Evolutionary conservation across 2,329 filamentous ascomycete species (phyloP), one percentile per base, ranked within the genome.

Genomic region (Incumbomyces delicatus): DNA sequence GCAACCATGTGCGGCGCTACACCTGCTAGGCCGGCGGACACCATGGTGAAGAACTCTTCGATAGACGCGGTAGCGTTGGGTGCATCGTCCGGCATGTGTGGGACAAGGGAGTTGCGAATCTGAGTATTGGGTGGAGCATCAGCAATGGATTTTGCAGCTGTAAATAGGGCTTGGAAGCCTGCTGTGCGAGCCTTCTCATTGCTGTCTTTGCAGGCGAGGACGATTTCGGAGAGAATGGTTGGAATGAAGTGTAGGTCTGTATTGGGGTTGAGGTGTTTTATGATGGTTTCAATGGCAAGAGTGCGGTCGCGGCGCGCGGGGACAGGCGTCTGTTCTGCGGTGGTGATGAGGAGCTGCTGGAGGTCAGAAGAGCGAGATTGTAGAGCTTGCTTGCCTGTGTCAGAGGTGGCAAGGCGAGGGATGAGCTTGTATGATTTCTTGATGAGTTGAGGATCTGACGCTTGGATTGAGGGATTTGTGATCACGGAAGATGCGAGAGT

Each of bases 391-490:
- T 77, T 79, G 38, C 92, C 92, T 41, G 76, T 77, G 30, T 85
- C 78, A 1, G 89, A 94, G 53, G 86, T 83, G 1, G 86, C 83
- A 34, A 98, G 77, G 46, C 92, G 83, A 2, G 92, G 90, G 42
- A 98, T 94, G 43, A 98, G 77, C 71, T 96, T 96, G 73, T 98
- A 98, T 0, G 92, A 90, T 69, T 98, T 98, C 78, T 98, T 98
- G 65, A 96, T 90, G 31, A 98, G 72, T 64, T 96, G 90, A 8
- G 90, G 85, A 61, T 96, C 90, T 32, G 61, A 61, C 35, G 64
- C 61, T 12, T 65, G 58, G 11, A 56, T 49, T 11, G 85, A 77
- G 47, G 84, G 75, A 60, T 83, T 86, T 62, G 83, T 81, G 55
- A 96, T 82, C 48, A 95, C 83, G 20, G 87, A 76, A 0, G 85